Conservation (phyloP, 768 basidiomycete genomes). For the Termitomyces sp. region DNA sequence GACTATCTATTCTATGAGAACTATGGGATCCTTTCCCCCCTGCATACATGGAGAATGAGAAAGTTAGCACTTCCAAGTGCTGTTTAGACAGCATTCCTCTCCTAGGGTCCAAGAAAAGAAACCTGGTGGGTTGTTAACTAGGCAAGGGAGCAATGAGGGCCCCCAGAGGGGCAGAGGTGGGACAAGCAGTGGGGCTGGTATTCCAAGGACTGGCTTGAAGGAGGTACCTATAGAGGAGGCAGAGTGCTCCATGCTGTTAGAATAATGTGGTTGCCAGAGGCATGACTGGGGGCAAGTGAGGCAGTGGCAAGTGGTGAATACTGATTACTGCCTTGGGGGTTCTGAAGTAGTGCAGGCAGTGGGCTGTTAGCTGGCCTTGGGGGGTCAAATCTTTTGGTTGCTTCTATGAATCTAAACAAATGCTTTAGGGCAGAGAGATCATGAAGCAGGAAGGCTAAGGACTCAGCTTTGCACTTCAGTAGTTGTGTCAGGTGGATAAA, state of each 20-base stretch:
- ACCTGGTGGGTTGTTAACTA: background rate
- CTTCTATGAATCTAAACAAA: background rate
- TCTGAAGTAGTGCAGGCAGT: background rate
- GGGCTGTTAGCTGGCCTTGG: background rate
- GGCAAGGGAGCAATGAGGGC: background rate
- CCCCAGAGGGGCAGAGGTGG: background rate
- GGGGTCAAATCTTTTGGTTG: background rate
- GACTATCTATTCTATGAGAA: no score
- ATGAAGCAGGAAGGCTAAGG: background rate
- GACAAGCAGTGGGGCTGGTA: background rate
- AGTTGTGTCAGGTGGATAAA: background rate
- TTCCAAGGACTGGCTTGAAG: background rate
- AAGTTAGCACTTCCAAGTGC: no score
- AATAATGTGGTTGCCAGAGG: background rate
- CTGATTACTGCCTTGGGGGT: background rate
- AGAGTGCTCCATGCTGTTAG: background rate
- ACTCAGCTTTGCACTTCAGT: background rate
- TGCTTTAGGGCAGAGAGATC: background rate
- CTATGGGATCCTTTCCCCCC: no score
- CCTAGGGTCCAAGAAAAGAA: background rate
- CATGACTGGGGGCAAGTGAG: background rate
- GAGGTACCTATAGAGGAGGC: background rate
- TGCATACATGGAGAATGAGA: no score
- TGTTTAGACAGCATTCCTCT: background rate
- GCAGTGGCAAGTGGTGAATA: background rate